Conservation (phyloP, 768 basidiomycete species). For the Mrakia blollopis region DNA sequence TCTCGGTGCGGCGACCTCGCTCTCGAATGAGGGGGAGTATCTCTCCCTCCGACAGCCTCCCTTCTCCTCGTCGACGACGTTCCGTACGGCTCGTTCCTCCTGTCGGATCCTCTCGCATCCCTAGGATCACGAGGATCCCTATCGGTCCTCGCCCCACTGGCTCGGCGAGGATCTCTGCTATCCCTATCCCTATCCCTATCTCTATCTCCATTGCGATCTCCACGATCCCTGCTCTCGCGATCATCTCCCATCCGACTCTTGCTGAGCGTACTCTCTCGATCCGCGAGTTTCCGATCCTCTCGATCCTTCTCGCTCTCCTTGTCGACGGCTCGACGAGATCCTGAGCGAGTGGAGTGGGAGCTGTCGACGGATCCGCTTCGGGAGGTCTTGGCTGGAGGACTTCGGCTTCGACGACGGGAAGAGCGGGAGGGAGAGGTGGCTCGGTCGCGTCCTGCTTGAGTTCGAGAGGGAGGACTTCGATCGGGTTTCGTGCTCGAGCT, state of each 20-base stretch:
- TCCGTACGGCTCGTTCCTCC: no score
- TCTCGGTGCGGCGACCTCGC: neutral
- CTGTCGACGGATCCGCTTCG: conserved; percentile 8
- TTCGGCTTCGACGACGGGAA: conserved; percentile 5
- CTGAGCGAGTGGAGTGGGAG: conserved; percentile 7
- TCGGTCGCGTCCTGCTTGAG: neutral
- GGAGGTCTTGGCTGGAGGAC: neutral
- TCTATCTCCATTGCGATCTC: conserved; percentile 47
- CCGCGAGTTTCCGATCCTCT: conserved; percentile 57
- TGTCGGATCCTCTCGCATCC: neutral
- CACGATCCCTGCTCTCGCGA: conserved; percentile 51
- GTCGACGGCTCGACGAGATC: conserved; percentile 41
- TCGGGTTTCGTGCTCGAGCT: neutral
- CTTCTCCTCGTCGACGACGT: neutral
- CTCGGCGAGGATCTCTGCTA: conserved; percentile 37
- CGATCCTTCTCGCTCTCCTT: conserved; percentile 46
- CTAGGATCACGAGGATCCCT: neutral
- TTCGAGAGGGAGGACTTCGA: neutral
- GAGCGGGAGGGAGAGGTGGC: neutral
- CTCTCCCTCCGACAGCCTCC: neutral
- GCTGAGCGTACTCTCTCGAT: conserved; percentile 70
- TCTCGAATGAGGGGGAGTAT: neutral
- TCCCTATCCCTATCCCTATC: conserved; percentile 52
- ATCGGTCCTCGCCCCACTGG: conserved; percentile 18
- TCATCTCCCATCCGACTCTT: conserved; percentile 75